phyloP scores from a whole-genome alignment of 1,284 basidiomycete genomes.

The Schizopora paradoxa region DNA sequence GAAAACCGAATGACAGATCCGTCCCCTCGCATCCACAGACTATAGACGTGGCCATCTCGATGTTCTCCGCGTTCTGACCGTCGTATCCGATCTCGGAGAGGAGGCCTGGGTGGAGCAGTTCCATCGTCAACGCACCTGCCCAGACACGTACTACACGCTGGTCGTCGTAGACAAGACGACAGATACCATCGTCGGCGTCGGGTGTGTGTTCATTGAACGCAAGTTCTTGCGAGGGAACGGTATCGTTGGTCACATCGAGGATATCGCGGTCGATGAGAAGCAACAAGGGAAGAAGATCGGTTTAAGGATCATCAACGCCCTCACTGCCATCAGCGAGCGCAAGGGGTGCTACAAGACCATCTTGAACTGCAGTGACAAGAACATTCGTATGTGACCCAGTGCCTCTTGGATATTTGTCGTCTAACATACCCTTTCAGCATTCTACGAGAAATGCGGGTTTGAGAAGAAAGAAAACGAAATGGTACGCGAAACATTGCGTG shows the following conservation, averaged over 20 bases:
- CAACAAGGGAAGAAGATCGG: constrained; percentile 92
- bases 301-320: constrained; percentile 77
- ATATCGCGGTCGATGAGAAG: constrained; percentile 87
- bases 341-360: constrained; percentile 93
- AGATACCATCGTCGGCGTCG: constrained; percentile 82
- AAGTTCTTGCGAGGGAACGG: constrained; percentile 87
- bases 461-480: constrained; percentile 87
- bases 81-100: constrained; percentile 72
- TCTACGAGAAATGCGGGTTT: constrained; percentile 96
- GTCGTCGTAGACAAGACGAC: constrained; percentile 75
- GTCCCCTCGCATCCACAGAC: constrained; percentile 85
- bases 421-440: constrained; percentile 50
- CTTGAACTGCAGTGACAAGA: constrained; percentile 87
- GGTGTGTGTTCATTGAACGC: constrained; percentile 83
- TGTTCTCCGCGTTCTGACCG: constrained; percentile 78
- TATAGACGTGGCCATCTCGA: constrained; percentile 79
- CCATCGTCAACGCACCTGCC: constrained; percentile 46
- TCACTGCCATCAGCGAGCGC: constrained; percentile 74
- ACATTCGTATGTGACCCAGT: constrained; percentile 69
- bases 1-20: constrained; percentile 51
- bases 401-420: constrained; percentile 14
- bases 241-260: constrained; percentile 91
- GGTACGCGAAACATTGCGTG: constrained; percentile 38
- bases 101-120: constrained; percentile 68
- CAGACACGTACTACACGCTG: constrained; percentile 76